Evolutionary conservation across 2,329 filamentous ascomycete genomes (phyloP).

Genomic region (Calonectria crousiana): DNA sequence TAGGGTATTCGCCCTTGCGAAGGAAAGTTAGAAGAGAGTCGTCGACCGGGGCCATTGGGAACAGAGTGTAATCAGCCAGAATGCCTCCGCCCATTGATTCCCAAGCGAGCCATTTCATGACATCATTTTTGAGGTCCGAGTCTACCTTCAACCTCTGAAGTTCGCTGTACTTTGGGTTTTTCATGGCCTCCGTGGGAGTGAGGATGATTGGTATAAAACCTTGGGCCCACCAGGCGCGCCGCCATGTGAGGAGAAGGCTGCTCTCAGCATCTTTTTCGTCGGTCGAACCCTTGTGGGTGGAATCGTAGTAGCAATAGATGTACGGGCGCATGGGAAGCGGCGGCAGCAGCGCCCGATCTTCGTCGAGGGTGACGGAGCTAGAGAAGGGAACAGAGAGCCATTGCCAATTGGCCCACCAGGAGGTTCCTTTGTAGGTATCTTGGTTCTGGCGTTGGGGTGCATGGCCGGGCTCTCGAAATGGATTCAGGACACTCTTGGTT

Average conservation of each 20-base stretch:
- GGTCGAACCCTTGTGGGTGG: slow-evolving; percentile 70
- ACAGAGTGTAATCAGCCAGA: slow-evolving; percentile 80
- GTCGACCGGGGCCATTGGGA: slow-evolving; percentile 85
- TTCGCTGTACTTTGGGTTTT: slow-evolving; percentile 81
- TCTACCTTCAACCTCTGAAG: slow-evolving; percentile 74
- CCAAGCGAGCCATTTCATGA: slow-evolving; percentile 93
- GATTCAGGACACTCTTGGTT: slow-evolving; percentile 68
- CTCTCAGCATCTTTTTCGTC: slow-evolving; percentile 79
- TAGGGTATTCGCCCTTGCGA: slow-evolving; percentile 79
- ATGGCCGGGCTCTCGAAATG: slow-evolving; percentile 78
- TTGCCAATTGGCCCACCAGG: slow-evolving; percentile 90
- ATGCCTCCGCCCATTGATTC: slow-evolving; percentile 89
- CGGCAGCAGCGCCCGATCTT: slow-evolving; percentile 86
- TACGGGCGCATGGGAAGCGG: slow-evolving; percentile 76
- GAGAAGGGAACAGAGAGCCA: slow-evolving; percentile 91
- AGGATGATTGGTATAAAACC: slow-evolving; percentile 90
- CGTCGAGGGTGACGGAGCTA: slow-evolving; percentile 81
- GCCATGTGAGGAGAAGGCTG: slow-evolving; percentile 86
- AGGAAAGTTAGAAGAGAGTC: slow-evolving; percentile 80
- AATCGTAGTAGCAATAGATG: slow-evolving; percentile 94
- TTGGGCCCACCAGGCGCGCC: slow-evolving; percentile 94
- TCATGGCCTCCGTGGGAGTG: slow-evolving; percentile 82
- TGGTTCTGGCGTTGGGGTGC: slow-evolving; percentile 80
- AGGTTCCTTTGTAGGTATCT: slow-evolving; percentile 81
- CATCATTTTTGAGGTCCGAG: slow-evolving; percentile 72